Evolutionary conservation across 2,329 filamentous ascomycete species (phyloP), one percentile per base, ranked within the genome.

Genomic region (Diplocarpon rosae): DNA sequence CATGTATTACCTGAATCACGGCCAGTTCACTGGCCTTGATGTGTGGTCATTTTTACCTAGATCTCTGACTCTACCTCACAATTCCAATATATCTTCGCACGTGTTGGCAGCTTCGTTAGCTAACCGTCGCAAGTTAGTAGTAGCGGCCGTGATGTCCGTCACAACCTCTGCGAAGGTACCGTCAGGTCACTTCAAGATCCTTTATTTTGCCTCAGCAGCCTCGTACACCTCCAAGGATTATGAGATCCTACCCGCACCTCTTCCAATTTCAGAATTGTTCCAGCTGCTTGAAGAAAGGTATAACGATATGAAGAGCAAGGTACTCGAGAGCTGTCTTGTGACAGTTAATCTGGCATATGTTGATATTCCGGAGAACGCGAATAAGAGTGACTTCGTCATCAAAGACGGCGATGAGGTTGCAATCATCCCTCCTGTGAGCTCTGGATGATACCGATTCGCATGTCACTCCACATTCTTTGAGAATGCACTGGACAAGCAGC

Each of bases 361-460:
- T 58, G 83, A 92, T 59, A 56, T 86, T 10, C 58, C 59, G 6
- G 69, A 69, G 33, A 64, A 65, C 28, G 63, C 63, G 14, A 64
- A 64, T 37, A 66, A 57, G 13, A 58, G 60, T 8, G 66, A 66
- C 13, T 54, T 69, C 20, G 61, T 76, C 45, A 83, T 93, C 46
- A 65, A 77, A 41, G 76, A 77, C 50, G 84, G 81, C 24, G 86
- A 93, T 59, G 87, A 93, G 66, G 85, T 93, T 44, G 87, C 83
- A 34, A 83, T 93, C 30, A 90, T 93, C 46, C 86, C 87, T 29
- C 86, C 87, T 9, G 87, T 93, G 53, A 93, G 86, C 69, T 88
- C 86, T 31, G 86, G 86, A 4, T 92, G 63, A 73, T 48, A 15
- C 12, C 32, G 17, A 32, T 3, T 6, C 12, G 13, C n/a, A 12